Base-by-base conservation (phyloP, 306 rosid genomes). In the Fragaria nilgerrensis region DNA sequence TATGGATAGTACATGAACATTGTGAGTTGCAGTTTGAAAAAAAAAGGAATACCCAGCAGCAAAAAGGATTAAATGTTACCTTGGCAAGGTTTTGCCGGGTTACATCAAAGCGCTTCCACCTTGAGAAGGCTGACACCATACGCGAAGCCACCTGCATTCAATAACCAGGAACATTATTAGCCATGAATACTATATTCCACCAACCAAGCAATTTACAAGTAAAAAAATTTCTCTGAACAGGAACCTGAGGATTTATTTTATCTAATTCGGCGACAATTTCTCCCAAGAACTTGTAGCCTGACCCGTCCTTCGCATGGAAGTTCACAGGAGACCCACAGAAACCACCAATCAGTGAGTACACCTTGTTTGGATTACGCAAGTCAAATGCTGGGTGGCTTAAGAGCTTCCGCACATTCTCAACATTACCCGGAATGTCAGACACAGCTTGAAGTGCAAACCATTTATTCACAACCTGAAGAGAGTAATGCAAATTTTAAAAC, bases 381-480 rank as follows among this genome's bases (percentile, higher is more conserved):
- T 96, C 98, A 63, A 96, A 96, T 72, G 86, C 98, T 25, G 96
- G 91, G 86, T 96, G 99, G 85, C 47, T 82, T 41, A 96, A 47
- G 76, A 96, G 96, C 62, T 83, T 82, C 84, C 78, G 86, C 75
- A 96, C 96, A 79, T 92, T 89, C 90, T 84, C 96, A 44, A 96
- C 89, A 72, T 96, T 92, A 50, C 96, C 93, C 43, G 98, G 85
- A 84, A 85, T 64, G 78, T 96, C 91, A 36, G 99, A 96, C 80
- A 82, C 77, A 32, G 99, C 97, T 96, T 96, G 99, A 83, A 96
- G 97, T 55, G 96, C 88, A 92, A 92, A 86, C 99, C 98, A 96
- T 84, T 92, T 96, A 75, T 91, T 92, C 85, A 96, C 97, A 80
- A 92, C 99, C 99, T 96, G 83, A 34, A 78, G 56, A 81, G 56